Conservation (phyloP, 768 basidiomycete genomes). For the Russula earlei region DNA sequence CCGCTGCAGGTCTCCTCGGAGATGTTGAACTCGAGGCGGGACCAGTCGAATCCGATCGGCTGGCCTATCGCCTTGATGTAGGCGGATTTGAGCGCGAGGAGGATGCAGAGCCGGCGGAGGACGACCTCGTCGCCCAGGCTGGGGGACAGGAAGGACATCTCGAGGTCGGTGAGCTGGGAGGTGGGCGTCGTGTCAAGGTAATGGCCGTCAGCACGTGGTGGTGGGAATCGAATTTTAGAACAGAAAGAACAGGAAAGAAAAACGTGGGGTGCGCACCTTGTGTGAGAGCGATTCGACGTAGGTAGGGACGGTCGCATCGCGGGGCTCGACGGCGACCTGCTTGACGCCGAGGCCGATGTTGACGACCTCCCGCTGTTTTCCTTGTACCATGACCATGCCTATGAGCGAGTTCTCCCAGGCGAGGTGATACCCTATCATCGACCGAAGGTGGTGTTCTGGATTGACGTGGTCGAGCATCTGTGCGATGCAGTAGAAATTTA, state of each 20-base stretch:
- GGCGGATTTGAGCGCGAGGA: constrained; percentile 70
- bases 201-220: neutral
- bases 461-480: constrained; percentile 51
- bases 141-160: constrained; percentile 43
- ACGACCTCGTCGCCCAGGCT: constrained; percentile 52
- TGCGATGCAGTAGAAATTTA: constrained; percentile 39
- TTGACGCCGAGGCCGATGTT: constrained; percentile 79
- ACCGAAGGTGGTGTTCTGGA: constrained; percentile 39
- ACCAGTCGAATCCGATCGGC: constrained; percentile 70
- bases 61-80: constrained; percentile 83
- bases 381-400: constrained; percentile 83
- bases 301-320: constrained; percentile 45
- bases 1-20: constrained; percentile 50
- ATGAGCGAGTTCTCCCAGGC: constrained; percentile 58
- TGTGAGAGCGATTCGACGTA: constrained; percentile 68
- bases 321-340: constrained; percentile 52
- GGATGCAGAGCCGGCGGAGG: constrained; percentile 65
- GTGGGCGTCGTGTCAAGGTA: neutral
- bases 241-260: too few relatives aligned
- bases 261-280: constrained; percentile 41
- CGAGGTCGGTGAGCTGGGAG: constrained; percentile 37
- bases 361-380: constrained; percentile 60
- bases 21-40: constrained; percentile 75
- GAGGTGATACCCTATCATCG: constrained; percentile 76
- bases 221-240: too few relatives aligned